Conservation (phyloP, 2,329 filamentous ascomycete genomes). For the Aspergillus vadensis region DNA sequence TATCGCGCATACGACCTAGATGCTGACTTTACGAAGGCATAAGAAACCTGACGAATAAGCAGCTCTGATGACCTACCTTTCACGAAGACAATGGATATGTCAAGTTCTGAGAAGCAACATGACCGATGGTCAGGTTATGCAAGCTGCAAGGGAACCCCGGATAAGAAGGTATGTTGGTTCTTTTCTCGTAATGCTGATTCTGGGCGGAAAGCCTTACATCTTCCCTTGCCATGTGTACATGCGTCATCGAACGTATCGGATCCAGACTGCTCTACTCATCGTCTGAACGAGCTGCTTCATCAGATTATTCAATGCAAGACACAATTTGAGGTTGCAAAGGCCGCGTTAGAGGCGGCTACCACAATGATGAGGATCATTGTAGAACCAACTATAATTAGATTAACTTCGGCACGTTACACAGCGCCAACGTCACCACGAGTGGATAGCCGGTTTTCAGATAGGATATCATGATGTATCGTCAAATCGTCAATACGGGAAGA, state of each 20-base stretch:
- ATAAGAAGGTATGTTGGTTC: background rate
- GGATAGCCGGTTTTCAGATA: background rate
- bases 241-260: background rate
- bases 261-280: background rate
- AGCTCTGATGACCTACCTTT: background rate
- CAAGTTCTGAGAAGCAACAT: background rate
- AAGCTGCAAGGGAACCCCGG: constrained; percentile 1
- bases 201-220: background rate
- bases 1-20: background rate
- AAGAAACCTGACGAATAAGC: constrained; percentile 1
- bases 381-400: background rate
- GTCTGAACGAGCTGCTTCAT: background rate
- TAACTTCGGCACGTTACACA: background rate
- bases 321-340: background rate
- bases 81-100: background rate
- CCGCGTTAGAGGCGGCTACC: constrained; percentile 1
- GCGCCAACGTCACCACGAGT: background rate
- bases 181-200: background rate
- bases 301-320: background rate
- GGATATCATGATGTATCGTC: no score
- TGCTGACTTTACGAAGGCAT: background rate
- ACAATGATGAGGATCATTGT: background rate
- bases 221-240: background rate
- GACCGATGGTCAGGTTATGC: background rate
- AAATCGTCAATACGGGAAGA: background rate